Conservation (phyloP, 1,139 yeast genomes). For the Protomyces arabidopsidicola region DNA sequence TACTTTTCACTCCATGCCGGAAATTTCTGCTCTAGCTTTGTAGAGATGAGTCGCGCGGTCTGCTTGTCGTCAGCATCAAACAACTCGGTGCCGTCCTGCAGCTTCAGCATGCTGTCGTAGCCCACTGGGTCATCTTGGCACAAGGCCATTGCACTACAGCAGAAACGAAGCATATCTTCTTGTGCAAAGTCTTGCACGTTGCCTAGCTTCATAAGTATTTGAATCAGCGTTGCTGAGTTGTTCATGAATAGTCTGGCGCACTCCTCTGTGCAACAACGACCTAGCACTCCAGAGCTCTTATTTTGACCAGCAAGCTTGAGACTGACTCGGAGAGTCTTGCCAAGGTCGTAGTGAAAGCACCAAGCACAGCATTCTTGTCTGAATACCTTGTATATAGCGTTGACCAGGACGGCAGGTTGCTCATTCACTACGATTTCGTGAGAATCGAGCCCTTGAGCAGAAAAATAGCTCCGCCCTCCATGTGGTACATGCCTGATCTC, state of each 20-base stretch:
- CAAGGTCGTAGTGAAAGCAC: slow-evolving; percentile 51
- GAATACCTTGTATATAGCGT: slow-evolving; percentile 52
- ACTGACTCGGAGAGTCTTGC: slow-evolving; percentile 48
- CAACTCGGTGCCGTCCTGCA: slow-evolving; percentile 40
- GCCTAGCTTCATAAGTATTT: not conserved
- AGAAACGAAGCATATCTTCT: slow-evolving; percentile 53
- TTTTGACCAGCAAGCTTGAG: slow-evolving; percentile 29
- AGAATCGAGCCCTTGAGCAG: slow-evolving; percentile 43
- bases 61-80: slow-evolving; percentile 34
- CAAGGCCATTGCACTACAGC: slow-evolving; percentile 48
- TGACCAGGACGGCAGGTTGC: slow-evolving; percentile 44
- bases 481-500: slow-evolving; percentile 36
- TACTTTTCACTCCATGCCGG: not conserved
- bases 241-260: not conserved
- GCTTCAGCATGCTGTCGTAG: slow-evolving; percentile 38
- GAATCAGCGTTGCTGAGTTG: not conserved
- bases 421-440: slow-evolving; percentile 45
- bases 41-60: slow-evolving; percentile 35
- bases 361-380: slow-evolving; percentile 60
- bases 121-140: slow-evolving; percentile 40
- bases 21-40: slow-evolving; percentile 32
- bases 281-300: slow-evolving; percentile 3
- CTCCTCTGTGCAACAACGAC: not conserved
- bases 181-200: not conserved
- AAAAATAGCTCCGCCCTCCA: slow-evolving; percentile 65